Conservation (phyloP, 164 flowering plant species). For the Nelumbo lutea region DNA sequence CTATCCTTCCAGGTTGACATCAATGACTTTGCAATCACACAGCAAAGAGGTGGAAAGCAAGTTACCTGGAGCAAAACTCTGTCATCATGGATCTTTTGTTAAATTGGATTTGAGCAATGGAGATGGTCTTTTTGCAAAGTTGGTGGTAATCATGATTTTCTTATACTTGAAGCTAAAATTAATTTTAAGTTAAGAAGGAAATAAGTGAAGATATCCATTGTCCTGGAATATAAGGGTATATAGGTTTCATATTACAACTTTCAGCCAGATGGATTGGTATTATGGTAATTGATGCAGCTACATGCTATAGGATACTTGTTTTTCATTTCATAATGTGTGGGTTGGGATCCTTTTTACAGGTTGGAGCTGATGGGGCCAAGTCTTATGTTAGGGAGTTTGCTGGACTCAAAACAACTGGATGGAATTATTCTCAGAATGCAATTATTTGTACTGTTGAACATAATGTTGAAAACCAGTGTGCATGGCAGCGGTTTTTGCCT, state of each 20-base stretch:
- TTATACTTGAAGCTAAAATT: not conserved
- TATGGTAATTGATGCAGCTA: no score
- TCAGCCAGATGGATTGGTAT: no score
- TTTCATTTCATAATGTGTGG: not conserved
- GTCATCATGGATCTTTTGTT: slow-evolving; percentile 32
- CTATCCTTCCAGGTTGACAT: slow-evolving; percentile 55
- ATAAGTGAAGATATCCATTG: not conserved
- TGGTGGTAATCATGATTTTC: slow-evolving; percentile 61
- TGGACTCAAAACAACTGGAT: slow-evolving; percentile 79
- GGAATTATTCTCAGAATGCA: slow-evolving; percentile 92
- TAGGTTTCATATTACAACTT: no score
- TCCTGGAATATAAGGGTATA: not conserved
- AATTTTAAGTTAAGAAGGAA: not conserved
- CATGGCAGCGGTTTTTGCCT: slow-evolving; percentile 96
- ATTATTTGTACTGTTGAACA: slow-evolving; percentile 93
- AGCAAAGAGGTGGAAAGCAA: slow-evolving; percentile 20
- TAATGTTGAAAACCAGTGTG: slow-evolving; percentile 57
- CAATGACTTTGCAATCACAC: slow-evolving; percentile 45
- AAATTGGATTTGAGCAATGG: slow-evolving; percentile 80
- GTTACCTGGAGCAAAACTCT: slow-evolving; percentile 18
- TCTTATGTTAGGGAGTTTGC: slow-evolving; percentile 86
- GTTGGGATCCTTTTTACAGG: slow-evolving; percentile 36
- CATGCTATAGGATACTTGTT: not conserved
- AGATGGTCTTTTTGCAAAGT: slow-evolving; percentile 57
- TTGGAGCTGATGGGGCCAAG: slow-evolving; percentile 96